These are phyloP conservation scores for Pestalotiopsis sp. DNA, from an alignment of 2,329 filamentous ascomycete genomes.

Conservation along the genomic window DNA sequence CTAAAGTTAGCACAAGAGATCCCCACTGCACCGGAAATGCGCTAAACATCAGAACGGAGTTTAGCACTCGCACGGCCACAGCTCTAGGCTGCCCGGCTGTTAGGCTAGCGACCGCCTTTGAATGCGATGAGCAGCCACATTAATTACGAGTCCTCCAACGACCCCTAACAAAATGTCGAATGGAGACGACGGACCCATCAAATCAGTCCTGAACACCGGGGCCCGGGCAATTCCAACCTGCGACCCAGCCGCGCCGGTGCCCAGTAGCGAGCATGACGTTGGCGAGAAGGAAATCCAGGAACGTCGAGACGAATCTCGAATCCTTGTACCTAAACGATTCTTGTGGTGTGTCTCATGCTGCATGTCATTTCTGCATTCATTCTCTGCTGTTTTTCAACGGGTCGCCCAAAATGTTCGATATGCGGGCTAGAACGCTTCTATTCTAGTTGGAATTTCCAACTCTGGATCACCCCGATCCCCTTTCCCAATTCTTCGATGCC, in stretches of 20 bases:
- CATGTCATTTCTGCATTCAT: background rate
- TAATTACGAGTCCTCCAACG: background rate
- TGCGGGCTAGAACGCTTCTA: background rate
- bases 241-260: background rate
- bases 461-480: background rate
- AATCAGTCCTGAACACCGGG: background rate
- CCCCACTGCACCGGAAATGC: background rate
- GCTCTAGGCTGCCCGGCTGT: background rate
- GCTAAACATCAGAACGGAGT: background rate
- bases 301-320: background rate
- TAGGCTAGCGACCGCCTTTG: background rate
- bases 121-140: background rate
- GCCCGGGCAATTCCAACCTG: background rate
- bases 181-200: background rate
- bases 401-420: background rate
- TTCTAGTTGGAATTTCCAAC: background rate
- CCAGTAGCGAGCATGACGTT: background rate
- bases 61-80: background rate
- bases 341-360: background rate
- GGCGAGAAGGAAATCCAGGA: background rate
- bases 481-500: background rate
- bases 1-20: background rate
- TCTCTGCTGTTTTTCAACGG: background rate
- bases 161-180: background rate
- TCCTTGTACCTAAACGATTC: background rate